A percentile compares a stretch with the other conserved stretches of the same genome.
phyloP scores from a whole-genome alignment of 2,329 filamentous ascomycete genomes.

The Calonectria leucothoes region DNA sequence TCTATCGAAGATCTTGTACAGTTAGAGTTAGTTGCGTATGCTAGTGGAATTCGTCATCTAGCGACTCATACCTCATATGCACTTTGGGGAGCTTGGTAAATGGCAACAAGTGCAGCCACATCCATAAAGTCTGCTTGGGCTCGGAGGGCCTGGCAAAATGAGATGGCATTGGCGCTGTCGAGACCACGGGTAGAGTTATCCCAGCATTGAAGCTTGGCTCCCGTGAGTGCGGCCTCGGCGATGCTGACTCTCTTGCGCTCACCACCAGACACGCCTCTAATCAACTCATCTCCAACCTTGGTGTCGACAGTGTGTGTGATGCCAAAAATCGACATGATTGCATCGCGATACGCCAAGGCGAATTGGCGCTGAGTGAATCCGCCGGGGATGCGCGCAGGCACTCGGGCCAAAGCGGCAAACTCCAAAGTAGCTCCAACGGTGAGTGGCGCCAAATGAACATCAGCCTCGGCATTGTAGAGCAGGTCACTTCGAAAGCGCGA shows the following conservation, averaged over 20 bases:
- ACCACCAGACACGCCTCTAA: constrained; percentile 80
- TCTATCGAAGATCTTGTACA: constrained; percentile 72
- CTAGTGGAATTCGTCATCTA: too few species aligned
- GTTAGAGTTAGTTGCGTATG: constrained; percentile 40
- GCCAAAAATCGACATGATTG: constrained; percentile 80
- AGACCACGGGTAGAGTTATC: constrained; percentile 46
- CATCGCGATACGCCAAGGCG: constrained; percentile 54
- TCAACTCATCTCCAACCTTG: constrained; percentile 75
- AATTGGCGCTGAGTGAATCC: constrained; percentile 25
- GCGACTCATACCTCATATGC: constrained; percentile 60
- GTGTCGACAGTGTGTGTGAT: constrained; percentile 81
- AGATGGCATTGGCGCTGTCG: constrained; percentile 44
- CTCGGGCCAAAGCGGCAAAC: constrained; percentile 68
- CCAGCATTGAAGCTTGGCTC: constrained; percentile 46
- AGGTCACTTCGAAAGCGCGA: constrained; percentile 64
- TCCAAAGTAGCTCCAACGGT: constrained; percentile 73
- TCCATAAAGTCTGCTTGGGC: constrained; percentile 42
- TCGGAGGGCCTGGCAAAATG: constrained; percentile 41
- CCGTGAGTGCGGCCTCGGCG: constrained; percentile 68
- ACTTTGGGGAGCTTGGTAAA: constrained; percentile 73
- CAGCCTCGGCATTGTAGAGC: constrained; percentile 73
- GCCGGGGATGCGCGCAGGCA: constrained; percentile 64
- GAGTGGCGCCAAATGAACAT: constrained; percentile 74
- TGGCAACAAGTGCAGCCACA: constrained; percentile 42
- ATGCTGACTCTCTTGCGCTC: constrained; percentile 84